These are phyloP conservation scores for Xerocomus amazonicus DNA, from an alignment of 1,284 basidiomycete genomes.

Conservation along the genomic window DNA sequence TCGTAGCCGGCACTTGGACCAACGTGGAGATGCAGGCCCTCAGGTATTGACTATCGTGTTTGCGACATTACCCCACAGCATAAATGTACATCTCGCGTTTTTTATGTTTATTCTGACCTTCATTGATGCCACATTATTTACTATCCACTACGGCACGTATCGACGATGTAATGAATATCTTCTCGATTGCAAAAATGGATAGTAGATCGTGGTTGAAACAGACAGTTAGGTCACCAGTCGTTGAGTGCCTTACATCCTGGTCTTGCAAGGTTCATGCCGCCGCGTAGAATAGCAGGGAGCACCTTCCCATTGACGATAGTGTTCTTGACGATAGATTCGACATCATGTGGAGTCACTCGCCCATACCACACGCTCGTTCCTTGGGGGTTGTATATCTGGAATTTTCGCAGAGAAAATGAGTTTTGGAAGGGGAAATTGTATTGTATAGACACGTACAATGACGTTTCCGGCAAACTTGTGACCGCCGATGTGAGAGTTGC, in stretches of 20 bases:
- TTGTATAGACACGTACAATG: constrained; percentile 49
- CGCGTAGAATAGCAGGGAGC: constrained; percentile 78
- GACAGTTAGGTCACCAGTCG: constrained; percentile 56
- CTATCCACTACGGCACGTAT: constrained; percentile 28
- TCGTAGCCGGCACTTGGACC: constrained; percentile 17
- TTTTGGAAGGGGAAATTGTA: background rate
- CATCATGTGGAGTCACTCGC: constrained; percentile 86
- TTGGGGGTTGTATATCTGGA: constrained; percentile 80
- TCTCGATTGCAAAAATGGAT: background rate
- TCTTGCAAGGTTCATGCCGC: constrained; percentile 70
- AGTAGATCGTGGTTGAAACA: background rate
- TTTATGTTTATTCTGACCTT: constrained; percentile 5
- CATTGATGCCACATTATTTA: constrained; percentile 17
- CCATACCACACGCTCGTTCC: constrained; percentile 90
- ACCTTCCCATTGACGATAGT: constrained; percentile 83
- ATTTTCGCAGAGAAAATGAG: constrained; percentile 1
- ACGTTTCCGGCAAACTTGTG: constrained; percentile 92
- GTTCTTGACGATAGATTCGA: constrained; percentile 81
- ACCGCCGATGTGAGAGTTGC: constrained; percentile 86
- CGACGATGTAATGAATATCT: constrained; percentile 25
- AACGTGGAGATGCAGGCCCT: constrained; percentile 11
- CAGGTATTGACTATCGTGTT: constrained; percentile 8
- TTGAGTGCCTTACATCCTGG: constrained; percentile 65
- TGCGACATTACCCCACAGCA: constrained; percentile 5
- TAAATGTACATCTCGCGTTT: background rate